These are phyloP conservation scores for Daldinia concentrica DNA, from an alignment of 495 filamentous ascomycete species.

Conservation along the genomic window DNA sequence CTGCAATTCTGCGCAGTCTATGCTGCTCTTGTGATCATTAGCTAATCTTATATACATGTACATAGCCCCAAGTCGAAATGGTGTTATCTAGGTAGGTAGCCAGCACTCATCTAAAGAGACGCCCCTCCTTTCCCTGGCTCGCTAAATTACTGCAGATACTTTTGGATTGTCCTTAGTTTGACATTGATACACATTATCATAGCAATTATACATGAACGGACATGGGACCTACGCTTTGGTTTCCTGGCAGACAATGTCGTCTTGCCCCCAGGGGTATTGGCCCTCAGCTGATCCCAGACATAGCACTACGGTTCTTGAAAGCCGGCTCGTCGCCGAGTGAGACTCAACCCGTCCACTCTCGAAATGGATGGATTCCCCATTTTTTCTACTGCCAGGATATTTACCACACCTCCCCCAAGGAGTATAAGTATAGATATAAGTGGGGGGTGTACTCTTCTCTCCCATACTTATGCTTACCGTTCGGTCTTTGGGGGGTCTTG, in stretches of 20 bases:
- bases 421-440: constrained; percentile 7
- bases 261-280: constrained; percentile 5
- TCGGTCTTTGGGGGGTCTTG: background rate
- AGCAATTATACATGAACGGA: constrained; percentile 15
- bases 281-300: background rate
- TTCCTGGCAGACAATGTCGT: constrained; percentile 10
- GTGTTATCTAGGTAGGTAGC: background rate
- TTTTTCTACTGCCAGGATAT: constrained; percentile 1
- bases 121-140: background rate
- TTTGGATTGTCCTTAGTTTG: constrained; percentile 14
- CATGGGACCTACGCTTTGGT: constrained; percentile 6
- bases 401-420: constrained; percentile 9
- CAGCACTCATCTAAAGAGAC: constrained; percentile 9
- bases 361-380: background rate
- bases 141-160: constrained; percentile 13
- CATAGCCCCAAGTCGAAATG: constrained; percentile 9
- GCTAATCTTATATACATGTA: constrained; percentile 23
- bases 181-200: constrained; percentile 5
- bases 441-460: background rate
- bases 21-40: constrained; percentile 19
- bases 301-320: background rate
- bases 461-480: background rate
- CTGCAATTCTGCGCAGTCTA: background rate
- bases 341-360: background rate
- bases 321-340: background rate